A percentile compares a stretch with the other conserved stretches of the same genome.
These are phyloP conservation scores for Pseudonitzschia pungens DNA, from an alignment of 108 stramenopile genomes.

Conservation along the genomic window DNA sequence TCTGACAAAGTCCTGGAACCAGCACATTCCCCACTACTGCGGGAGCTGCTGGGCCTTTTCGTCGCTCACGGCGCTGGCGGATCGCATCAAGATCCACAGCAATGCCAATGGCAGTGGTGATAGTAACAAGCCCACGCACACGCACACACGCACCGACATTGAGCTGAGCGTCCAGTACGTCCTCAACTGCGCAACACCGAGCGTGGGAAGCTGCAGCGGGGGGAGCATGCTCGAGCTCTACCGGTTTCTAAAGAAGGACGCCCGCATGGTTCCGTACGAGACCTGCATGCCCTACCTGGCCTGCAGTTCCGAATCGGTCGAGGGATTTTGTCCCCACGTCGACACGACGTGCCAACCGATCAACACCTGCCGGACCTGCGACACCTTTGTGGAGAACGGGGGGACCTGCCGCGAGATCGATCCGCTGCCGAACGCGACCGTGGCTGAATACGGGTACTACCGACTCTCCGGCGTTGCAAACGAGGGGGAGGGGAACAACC, in stretches of 20 bases:
- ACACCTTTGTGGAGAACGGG: conserved; percentile 34
- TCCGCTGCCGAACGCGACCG: conserved; percentile 77
- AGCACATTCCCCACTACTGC: conserved; percentile 87
- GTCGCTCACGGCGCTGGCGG: conserved; percentile 73
- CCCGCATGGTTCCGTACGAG: conserved; percentile 68
- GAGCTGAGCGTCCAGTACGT: conserved; percentile 69
- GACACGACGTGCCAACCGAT: conserved; percentile 67
- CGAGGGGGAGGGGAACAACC: not conserved
- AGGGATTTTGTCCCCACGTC: conserved; percentile 75
- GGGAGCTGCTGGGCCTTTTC: conserved; percentile 89
- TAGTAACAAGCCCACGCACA: too few relatives aligned
- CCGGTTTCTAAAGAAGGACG: conserved; percentile 55
- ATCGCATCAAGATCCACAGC: conserved; percentile 96
- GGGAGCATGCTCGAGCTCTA: conserved; percentile 73
- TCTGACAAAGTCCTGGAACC: conserved; percentile 83
- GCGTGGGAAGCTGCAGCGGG: conserved; percentile 73
- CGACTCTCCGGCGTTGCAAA: conserved; percentile 26
- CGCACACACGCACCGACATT: conserved; percentile 47
- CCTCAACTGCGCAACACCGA: conserved; percentile 71
- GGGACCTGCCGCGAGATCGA: conserved; percentile 50
- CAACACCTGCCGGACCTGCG: conserved; percentile 82
- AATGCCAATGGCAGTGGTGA: too few relatives aligned
- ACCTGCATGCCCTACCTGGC: conserved; percentile 85
- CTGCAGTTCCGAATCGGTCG: conserved; percentile 70
- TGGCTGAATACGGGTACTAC: conserved; percentile 89